Percentiles rank a stretch among this genome's conserved stretches.
These are phyloP conservation scores for Vitis hybrid DNA, from an alignment of 177 flowering plant genomes.

Conservation along the genomic window DNA sequence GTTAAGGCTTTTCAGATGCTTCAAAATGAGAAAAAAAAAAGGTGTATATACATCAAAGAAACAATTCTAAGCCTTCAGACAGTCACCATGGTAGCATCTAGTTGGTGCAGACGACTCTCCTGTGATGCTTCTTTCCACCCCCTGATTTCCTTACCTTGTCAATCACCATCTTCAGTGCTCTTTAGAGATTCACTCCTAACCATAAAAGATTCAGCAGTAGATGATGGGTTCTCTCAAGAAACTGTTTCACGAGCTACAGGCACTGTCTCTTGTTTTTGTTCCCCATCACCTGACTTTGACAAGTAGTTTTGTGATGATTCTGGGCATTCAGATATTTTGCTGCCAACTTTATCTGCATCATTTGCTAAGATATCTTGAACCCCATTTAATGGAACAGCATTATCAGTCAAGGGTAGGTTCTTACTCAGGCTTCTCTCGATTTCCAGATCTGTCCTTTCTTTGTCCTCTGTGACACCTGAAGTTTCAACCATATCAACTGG, in stretches of 20 bases:
- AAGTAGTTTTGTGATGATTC: neutral
- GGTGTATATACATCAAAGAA: too few species aligned
- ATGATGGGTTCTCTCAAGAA: neutral
- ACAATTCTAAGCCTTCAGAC: too few species aligned
- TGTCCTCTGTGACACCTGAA: constrained; percentile 5
- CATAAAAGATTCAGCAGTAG: neutral
- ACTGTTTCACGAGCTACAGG: constrained; percentile 4
- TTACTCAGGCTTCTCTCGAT: neutral
- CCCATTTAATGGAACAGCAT: neutral
- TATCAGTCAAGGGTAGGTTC: neutral
- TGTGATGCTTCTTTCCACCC: neutral
- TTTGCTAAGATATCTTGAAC: neutral
- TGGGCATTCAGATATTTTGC: neutral
- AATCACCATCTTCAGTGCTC: neutral
- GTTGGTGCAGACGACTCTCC: neutral
- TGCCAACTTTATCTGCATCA: constrained; percentile 2
- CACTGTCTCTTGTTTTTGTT: neutral
- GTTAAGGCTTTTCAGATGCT: too few species aligned
- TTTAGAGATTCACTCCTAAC: neutral
- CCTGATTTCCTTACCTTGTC: neutral
- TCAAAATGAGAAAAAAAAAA: too few species aligned
- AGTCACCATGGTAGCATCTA: neutral
- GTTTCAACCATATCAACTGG: constrained; percentile 7
- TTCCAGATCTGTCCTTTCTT: constrained; percentile 7
- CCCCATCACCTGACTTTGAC: neutral